Conservation (phyloP, 1,139 yeast genomes). For the Kurtzmaniella quercitrusa region DNA sequence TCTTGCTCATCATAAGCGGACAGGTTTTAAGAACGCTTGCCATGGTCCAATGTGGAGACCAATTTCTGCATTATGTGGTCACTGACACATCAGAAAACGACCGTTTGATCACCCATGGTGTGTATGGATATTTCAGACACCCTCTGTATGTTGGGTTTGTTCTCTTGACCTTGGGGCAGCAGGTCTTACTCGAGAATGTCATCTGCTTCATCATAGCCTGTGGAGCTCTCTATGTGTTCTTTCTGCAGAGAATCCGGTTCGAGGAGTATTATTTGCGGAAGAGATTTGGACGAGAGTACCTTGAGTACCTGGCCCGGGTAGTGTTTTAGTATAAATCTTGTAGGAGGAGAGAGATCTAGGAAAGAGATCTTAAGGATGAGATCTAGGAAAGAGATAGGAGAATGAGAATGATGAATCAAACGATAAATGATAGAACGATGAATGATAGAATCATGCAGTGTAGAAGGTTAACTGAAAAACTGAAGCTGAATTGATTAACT, state of each 20-base stretch:
- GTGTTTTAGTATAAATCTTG: conserved; percentile 1
- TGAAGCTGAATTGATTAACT: too few relatives aligned
- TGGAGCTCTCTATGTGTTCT: conserved; percentile 23
- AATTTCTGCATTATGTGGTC: conserved; percentile 31
- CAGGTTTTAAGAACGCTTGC: conserved; percentile 22
- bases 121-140: conserved; percentile 29
- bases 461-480: too few relatives aligned
- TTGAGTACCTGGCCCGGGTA: conserved; percentile 20
- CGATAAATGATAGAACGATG: too few relatives aligned
- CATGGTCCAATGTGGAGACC: conserved; percentile 32
- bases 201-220: conserved; percentile 16
- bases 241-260: conserved; percentile 27
- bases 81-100: neutral
- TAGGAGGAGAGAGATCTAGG: too few relatives aligned
- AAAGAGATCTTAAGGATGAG: too few relatives aligned
- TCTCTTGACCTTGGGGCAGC: conserved; percentile 32
- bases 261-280: conserved; percentile 33
- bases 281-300: conserved; percentile 27
- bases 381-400: too few relatives aligned
- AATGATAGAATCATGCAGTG: too few relatives aligned
- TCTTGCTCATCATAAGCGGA: conserved; percentile 1
- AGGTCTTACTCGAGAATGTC: conserved; percentile 24
- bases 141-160: conserved; percentile 44
- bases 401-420: too few relatives aligned
- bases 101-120: conserved; percentile 27